A percentile compares a stretch with the other conserved stretches of the same genome.
Evolutionary conservation across 2,329 filamentous ascomycete genomes (phyloP).

Genomic region (Harringtonia aguacate): DNA sequence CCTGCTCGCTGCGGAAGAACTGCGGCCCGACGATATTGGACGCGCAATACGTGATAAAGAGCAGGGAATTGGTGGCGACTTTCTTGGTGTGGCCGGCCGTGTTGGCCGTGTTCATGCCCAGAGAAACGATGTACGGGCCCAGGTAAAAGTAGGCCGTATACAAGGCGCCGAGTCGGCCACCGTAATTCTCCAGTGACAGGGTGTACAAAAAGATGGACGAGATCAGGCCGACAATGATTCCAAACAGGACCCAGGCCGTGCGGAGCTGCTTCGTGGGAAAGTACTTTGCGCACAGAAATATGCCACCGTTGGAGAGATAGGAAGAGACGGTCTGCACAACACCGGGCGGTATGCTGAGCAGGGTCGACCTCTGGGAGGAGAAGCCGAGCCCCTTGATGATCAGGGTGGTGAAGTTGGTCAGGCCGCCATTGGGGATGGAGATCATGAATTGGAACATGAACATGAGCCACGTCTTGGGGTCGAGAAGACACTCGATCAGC

Average conservation of each 20-base stretch:
- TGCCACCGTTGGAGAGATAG: background rate
- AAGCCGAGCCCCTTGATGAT: constrained; percentile 9
- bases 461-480: constrained; percentile 11
- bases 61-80: constrained; percentile 49
- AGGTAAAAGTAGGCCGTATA: background rate
- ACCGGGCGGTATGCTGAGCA: constrained; percentile 7
- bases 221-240: background rate
- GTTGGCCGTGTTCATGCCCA: constrained; percentile 33
- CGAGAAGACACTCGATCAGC: constrained; percentile 5
- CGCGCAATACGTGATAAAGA: constrained; percentile 48
- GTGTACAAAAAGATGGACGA: background rate
- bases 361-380: background rate
- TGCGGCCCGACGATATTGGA: constrained; percentile 53
- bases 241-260: background rate
- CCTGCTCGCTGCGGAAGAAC: constrained; percentile 45
- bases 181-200: background rate
- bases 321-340: background rate
- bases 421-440: constrained; percentile 10
- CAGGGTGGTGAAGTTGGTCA: constrained; percentile 7
- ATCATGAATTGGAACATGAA: constrained; percentile 9
- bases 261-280: background rate
- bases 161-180: background rate
- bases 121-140: background rate
- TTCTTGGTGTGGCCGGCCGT: constrained; percentile 50
- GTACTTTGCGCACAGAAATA: background rate